These are phyloP conservation scores for Pyrenophora seminiperda DNA, from an alignment of 2,329 filamentous ascomycete species.

Conservation along the genomic window DNA sequence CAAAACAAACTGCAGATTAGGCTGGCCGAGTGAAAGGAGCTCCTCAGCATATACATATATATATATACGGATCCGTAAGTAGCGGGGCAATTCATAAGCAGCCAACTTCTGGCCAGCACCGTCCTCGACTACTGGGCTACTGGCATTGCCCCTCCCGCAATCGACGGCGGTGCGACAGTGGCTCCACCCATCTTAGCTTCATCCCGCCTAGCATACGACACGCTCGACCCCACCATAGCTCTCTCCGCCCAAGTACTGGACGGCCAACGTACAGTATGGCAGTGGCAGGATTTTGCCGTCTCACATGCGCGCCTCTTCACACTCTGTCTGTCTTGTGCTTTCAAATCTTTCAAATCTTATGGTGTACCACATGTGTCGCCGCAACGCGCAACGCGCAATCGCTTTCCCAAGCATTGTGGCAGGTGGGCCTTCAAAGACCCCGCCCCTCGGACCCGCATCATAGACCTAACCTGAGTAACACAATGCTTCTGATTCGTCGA, in stretches of 20 bases:
- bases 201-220: constrained; percentile 19
- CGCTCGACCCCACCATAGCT: constrained; percentile 17
- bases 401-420: constrained; percentile 1
- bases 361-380: not conserved
- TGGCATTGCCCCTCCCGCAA: constrained; percentile 29
- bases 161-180: constrained; percentile 14
- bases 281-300: not conserved
- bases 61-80: no score
- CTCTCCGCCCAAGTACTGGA: not conserved
- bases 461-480: not conserved
- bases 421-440: constrained; percentile 20
- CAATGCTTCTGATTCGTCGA: constrained; percentile 17
- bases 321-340: not conserved
- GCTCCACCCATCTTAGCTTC: constrained; percentile 31
- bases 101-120: constrained; percentile 28
- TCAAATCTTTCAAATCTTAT: no score
- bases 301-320: not conserved
- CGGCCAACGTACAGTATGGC: not conserved
- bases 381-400: not conserved
- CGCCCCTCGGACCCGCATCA: constrained; percentile 16
- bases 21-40: constrained; percentile 3
- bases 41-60: constrained; percentile 22
- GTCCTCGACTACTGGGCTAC: no score
- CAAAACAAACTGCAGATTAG: constrained; percentile 10
- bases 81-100: constrained; percentile 40